phyloP scores from a whole-genome alignment of 306 rosid genomes.

The Inga oerstediana region DNA sequence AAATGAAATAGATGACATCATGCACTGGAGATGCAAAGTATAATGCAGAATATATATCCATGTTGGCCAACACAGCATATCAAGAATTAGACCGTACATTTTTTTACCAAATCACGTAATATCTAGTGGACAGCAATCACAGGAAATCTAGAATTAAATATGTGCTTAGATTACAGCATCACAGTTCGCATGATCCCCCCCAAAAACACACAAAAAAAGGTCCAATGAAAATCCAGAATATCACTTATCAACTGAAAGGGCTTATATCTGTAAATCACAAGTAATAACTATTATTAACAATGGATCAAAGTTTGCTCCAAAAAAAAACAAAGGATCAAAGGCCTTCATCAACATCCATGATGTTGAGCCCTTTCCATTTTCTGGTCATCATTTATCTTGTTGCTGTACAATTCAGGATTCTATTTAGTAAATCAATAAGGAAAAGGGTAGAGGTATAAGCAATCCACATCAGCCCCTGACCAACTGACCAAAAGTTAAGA shows the following conservation, averaged over 20 bases:
- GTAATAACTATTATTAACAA: background rate
- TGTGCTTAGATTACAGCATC: background rate
- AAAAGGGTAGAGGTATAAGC: constrained; percentile 19
- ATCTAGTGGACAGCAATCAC: background rate
- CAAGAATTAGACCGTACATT: background rate
- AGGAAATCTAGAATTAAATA: background rate
- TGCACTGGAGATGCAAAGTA: background rate
- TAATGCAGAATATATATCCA: background rate
- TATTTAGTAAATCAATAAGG: background rate
- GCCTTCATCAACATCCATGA: background rate
- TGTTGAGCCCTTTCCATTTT: background rate
- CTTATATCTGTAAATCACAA: background rate
- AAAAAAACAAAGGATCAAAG: background rate
- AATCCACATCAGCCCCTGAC: constrained; percentile 19
- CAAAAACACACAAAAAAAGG: background rate
- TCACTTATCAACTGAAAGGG: background rate
- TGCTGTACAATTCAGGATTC: constrained; percentile 3
- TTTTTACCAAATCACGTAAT: background rate
- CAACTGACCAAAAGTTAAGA: constrained; percentile 11
- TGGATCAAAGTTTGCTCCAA: background rate
- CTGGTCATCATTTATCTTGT: background rate
- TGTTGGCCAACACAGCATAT: background rate
- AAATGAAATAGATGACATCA: background rate
- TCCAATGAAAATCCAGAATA: background rate
- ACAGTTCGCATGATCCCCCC: background rate